phyloP scores from a whole-genome alignment of 169 alveolate genomes.

The Eimeria sp. region DNA sequence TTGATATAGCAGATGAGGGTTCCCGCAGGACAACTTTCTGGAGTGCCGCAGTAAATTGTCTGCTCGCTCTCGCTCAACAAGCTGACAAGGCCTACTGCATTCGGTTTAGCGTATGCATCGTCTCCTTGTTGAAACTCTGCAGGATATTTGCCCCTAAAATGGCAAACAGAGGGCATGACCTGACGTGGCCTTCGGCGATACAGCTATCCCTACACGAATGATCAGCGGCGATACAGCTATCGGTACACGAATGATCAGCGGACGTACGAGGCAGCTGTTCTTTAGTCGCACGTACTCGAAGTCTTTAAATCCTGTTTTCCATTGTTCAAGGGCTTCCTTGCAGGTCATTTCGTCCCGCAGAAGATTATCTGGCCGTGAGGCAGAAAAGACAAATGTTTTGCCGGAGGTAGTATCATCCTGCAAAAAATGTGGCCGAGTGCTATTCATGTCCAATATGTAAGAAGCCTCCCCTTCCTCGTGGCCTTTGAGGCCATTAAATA shows the following conservation, averaged over 20 bases:
- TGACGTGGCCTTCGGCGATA: background rate
- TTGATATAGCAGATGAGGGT: conserved; percentile 30
- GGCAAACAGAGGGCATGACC: background rate
- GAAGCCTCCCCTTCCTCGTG: background rate
- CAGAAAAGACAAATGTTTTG: conserved; percentile 30
- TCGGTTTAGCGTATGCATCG: background rate
- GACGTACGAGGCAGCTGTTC: background rate
- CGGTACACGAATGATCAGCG: too few species aligned
- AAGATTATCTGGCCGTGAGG: background rate
- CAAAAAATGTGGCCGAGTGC: background rate
- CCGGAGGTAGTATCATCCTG: background rate
- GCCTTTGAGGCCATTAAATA: background rate
- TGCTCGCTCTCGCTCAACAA: background rate
- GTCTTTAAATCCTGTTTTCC: background rate
- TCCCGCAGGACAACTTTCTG: background rate
- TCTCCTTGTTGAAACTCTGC: background rate
- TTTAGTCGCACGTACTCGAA: background rate
- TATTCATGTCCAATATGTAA: background rate
- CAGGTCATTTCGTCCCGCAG: background rate
- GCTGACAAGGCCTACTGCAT: conserved; percentile 62
- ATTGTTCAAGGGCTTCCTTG: conserved; percentile 22
- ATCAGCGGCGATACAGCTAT: too few species aligned
- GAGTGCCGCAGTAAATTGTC: conserved; percentile 10
- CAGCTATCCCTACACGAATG: background rate
- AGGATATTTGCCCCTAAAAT: conserved; percentile 30